A percentile compares a stretch with the other conserved stretches of the same genome.
These are phyloP conservation scores for Colletotrichum plurivorum DNA, from an alignment of 2,329 filamentous ascomycete species.

Conservation along the genomic window DNA sequence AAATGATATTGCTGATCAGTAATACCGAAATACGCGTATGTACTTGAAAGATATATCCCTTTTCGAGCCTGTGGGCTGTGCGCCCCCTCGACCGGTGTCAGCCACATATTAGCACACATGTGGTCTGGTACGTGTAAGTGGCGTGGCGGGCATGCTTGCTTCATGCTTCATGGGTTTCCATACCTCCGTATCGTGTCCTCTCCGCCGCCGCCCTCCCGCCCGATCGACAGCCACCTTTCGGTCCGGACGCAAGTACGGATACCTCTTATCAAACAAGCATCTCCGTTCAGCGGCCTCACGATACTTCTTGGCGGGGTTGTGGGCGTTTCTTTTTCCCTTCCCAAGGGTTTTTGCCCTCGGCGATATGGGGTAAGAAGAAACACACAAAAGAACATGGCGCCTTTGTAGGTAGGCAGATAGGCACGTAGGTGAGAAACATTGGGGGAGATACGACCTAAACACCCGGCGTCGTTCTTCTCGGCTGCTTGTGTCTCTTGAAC, in stretches of 20 bases:
- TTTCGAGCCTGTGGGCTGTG: slow-evolving; percentile 8
- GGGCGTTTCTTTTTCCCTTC: background rate
- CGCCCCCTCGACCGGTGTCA: slow-evolving; percentile 12
- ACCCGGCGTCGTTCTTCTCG: no score
- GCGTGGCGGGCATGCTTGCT: background rate
- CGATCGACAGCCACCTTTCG: slow-evolving; percentile 3
- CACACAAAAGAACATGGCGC: no score
- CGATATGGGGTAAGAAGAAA: no score
- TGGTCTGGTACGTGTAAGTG: background rate
- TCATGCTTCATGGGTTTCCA: background rate
- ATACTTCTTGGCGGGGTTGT: background rate
- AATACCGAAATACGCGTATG: background rate
- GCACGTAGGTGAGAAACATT: no score
- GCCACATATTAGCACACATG: slow-evolving; percentile 18
- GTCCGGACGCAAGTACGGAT: slow-evolving; percentile 9
- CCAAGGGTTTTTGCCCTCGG: no score
- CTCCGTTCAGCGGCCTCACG: background rate
- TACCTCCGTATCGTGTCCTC: background rate
- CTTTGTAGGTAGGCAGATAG: no score
- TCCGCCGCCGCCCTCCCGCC: background rate
- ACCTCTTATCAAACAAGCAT: background rate
- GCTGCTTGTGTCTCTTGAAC: no score
- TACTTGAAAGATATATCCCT: slow-evolving; percentile 5
- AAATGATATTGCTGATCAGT: slow-evolving; percentile 22
- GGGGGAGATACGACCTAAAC: no score